Percentiles rank a stretch among this genome's conserved stretches.
phyloP scores from a whole-genome alignment of 768 basidiomycete genomes.

The Rhodocollybia butyracea region DNA sequence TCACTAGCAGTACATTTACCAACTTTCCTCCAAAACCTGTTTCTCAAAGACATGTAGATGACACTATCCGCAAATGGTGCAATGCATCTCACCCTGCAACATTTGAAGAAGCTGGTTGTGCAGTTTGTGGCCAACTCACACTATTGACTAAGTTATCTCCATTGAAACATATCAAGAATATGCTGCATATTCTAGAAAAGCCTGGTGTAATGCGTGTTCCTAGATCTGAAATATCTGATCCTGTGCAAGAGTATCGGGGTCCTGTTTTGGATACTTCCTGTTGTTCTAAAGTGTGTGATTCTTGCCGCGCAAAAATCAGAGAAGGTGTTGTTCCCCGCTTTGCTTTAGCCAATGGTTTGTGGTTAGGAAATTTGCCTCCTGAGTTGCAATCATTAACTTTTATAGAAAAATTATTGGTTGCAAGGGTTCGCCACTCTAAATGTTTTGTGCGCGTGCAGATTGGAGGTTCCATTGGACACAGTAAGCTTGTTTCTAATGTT shows the following conservation, averaged over 20 bases:
- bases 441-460: conserved; percentile 15
- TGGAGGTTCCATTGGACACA: conserved; percentile 13
- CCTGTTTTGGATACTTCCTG: not conserved
- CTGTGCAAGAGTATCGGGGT: not conserved
- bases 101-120: too few relatives aligned
- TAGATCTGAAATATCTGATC: not conserved
- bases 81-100: not conserved
- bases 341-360: conserved; percentile 23
- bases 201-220: not conserved
- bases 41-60: not conserved
- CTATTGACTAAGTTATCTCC: not conserved
- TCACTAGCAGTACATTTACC: not conserved
- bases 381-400: conserved; percentile 14
- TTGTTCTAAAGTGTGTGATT: not conserved
- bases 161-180: conserved; percentile 2
- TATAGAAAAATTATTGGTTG: too few relatives aligned
- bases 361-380: conserved; percentile 21
- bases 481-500: conserved; percentile 5
- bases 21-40: not conserved
- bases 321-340: conserved; percentile 8
- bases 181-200: conserved; percentile 5
- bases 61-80: not conserved
- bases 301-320: not conserved
- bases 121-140: conserved; percentile 23
- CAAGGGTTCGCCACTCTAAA: conserved; percentile 13